Conservation (phyloP, 805 yeast species). For the Kazachstania psychrophila region DNA sequence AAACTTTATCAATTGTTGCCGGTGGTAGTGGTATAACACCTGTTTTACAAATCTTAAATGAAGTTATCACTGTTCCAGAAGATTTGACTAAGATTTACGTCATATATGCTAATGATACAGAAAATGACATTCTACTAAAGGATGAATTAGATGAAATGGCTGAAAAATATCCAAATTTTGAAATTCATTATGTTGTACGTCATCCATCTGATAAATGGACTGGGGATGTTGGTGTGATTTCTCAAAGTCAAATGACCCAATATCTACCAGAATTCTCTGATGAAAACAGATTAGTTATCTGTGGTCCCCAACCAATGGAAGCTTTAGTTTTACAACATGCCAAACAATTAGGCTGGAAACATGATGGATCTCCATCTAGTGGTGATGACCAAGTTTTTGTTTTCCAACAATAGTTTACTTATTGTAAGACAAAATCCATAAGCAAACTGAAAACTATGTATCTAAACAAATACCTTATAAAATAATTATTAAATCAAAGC, state of each 20-base stretch:
- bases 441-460: too few species aligned
- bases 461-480: too few species aligned
- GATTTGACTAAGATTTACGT: conserved; percentile 54
- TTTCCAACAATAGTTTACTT: too few species aligned
- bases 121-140: conserved; percentile 63
- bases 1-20: conserved; percentile 59
- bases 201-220: conserved; percentile 44
- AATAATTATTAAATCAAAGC: too few species aligned
- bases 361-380: conserved; percentile 11
- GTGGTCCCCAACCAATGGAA: conserved; percentile 72
- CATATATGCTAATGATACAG: conserved; percentile 66
- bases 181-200: conserved; percentile 50
- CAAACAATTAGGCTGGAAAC: conserved; percentile 51
- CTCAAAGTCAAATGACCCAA: conserved; percentile 46
- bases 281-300: conserved; percentile 52
- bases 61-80: conserved; percentile 57
- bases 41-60: conserved; percentile 68
- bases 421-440: too few species aligned
- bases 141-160: conserved; percentile 66
- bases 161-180: conserved; percentile 51
- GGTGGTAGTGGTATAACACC: conserved; percentile 93
- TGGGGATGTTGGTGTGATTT: conserved; percentile 51
- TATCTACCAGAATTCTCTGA: conserved; percentile 42
- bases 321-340: conserved; percentile 41
- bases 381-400: conserved; percentile 8